phyloP scores from a whole-genome alignment of 305 asterid species.

The Fraxinus baroniana region DNA sequence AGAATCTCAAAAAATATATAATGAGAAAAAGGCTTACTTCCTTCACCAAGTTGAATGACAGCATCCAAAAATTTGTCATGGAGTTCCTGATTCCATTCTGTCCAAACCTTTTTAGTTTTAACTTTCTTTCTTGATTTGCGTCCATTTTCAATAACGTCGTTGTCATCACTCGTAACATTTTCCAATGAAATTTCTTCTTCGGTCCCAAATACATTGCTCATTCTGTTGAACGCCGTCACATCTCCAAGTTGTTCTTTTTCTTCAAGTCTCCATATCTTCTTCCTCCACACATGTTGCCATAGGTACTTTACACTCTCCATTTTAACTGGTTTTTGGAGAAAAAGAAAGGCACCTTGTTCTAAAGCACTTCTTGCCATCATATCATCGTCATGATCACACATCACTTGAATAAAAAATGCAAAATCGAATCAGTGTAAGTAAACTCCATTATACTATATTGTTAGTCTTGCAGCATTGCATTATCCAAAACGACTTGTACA shows the following conservation, averaged over 20 bases:
- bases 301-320: constrained; percentile 24
- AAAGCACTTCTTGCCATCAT: constrained; percentile 24
- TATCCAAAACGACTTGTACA: not conserved
- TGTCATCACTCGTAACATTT: not conserved
- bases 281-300: constrained; percentile 46
- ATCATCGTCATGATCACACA: constrained; percentile 32
- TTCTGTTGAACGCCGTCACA: not conserved
- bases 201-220: not conserved
- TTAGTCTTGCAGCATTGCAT: not conserved
- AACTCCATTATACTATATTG: not conserved
- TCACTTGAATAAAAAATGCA: constrained; percentile 27
- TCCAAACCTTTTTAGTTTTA: constrained; percentile 31
- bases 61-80: constrained; percentile 46
- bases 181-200: not conserved
- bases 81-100: constrained; percentile 57
- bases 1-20: not conserved
- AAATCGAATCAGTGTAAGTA: not conserved
- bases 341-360: constrained; percentile 46
- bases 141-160: not conserved
- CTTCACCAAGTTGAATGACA: constrained; percentile 50
- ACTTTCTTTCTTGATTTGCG: not conserved
- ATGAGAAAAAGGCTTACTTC: constrained; percentile 39
- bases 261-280: not conserved
- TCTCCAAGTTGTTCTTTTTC: not conserved
- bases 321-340: constrained; percentile 35